Evolutionary conservation across 164 flowering plant genomes (phyloP).

Genomic region (Nymphaea thermarum): DNA sequence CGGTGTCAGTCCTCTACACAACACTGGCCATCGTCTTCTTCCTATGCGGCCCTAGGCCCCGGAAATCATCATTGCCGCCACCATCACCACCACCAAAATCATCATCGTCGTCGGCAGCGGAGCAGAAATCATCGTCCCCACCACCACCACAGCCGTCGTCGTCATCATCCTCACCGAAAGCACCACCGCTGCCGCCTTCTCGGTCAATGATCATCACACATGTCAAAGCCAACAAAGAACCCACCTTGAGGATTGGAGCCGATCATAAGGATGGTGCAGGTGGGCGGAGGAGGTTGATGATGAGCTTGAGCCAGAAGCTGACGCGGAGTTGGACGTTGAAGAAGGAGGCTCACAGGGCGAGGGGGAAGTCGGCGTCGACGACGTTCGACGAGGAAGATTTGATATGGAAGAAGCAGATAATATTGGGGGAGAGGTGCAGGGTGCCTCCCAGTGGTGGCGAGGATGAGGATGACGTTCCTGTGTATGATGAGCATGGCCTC

Average conservation of each 20-base stretch:
- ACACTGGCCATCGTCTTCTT: conserved; percentile 5
- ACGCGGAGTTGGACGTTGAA: background rate
- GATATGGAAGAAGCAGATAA: conserved; percentile 62
- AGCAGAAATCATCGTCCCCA: conserved; percentile 5
- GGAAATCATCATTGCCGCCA: conserved; percentile 14
- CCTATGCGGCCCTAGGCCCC: conserved; percentile 14
- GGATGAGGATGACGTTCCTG: conserved; percentile 34
- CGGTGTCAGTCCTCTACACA: conserved; percentile 4
- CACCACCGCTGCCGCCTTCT: background rate
- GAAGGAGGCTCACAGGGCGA: conserved; percentile 6
- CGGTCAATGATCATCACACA: background rate
- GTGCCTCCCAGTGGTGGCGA: conserved; percentile 16
- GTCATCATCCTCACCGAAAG: conserved; percentile 1
- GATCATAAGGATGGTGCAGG: background rate
- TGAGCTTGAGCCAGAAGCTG: conserved; percentile 19
- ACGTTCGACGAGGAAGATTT: conserved; percentile 20
- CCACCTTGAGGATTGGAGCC: background rate
- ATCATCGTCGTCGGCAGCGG: conserved; percentile 18
- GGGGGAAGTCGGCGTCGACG: conserved; percentile 4
- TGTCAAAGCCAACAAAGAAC: background rate
- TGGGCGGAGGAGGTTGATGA: conserved; percentile 5
- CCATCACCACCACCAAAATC: conserved; percentile 15
- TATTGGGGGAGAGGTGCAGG: conserved; percentile 62
- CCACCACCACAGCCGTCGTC: conserved; percentile 1
- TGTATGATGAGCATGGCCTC: conserved; percentile 36